Conservation (phyloP, 2,329 filamentous ascomycete genomes). For the Calonectria montana region DNA sequence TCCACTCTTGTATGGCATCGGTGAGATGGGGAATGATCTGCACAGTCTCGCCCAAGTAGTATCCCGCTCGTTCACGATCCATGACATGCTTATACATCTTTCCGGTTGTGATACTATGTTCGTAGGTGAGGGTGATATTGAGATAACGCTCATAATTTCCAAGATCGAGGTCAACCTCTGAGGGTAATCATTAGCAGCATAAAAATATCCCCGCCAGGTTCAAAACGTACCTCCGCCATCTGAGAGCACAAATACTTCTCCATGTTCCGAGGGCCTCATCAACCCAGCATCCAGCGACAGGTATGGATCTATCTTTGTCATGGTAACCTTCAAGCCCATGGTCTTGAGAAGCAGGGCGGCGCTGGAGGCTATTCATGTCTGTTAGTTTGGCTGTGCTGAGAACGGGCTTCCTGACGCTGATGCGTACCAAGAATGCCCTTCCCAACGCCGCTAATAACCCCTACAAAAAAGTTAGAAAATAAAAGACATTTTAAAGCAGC, state of each 20-base stretch:
- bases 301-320: constrained; percentile 64
- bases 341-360: constrained; percentile 83
- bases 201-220: background rate
- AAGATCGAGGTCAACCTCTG: constrained; percentile 63
- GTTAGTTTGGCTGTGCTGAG: background rate
- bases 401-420: background rate
- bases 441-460: constrained; percentile 1
- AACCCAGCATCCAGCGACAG: constrained; percentile 53
- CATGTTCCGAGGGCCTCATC: constrained; percentile 65
- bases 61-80: constrained; percentile 71
- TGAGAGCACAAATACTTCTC: constrained; percentile 89
- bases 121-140: constrained; percentile 81
- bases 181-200: background rate
- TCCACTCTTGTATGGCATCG: constrained; percentile 92
- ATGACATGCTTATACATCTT: constrained; percentile 96
- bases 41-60: constrained; percentile 80
- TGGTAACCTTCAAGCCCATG: constrained; percentile 76
- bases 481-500: background rate
- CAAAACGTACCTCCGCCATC: constrained; percentile 60
- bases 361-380: constrained; percentile 32
- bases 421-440: constrained; percentile 4
- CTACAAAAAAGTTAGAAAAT: background rate
- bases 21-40: constrained; percentile 84
- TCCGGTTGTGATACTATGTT: constrained; percentile 97
- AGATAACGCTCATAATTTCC: constrained; percentile 77